Percentiles rank a stretch among this genome's conserved stretches.
Evolutionary conservation across 306 rosid species (phyloP).

Genomic region (Canavalia gladiata): DNA sequence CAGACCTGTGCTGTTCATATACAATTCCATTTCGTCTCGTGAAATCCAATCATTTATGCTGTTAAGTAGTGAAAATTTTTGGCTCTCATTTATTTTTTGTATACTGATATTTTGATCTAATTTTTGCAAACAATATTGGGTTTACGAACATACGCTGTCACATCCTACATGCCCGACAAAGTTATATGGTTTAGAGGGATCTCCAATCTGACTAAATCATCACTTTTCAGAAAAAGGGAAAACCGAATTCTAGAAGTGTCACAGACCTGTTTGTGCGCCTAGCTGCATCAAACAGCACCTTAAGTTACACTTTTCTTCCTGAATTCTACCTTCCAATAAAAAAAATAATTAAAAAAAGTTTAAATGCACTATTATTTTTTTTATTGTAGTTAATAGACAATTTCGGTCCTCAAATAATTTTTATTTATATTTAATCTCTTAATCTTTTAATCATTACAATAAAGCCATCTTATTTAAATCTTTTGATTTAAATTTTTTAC

Average conservation of each 20-base stretch:
- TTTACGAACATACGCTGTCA: neutral
- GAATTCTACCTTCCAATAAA: neutral
- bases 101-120: constrained; percentile 33
- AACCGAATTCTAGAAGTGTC: constrained; percentile 1
- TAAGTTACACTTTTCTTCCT: neutral
- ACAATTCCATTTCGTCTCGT: constrained; percentile 32
- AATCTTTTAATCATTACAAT: neutral
- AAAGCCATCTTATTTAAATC: neutral
- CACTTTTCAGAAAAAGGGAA: neutral
- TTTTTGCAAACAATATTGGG: constrained; percentile 8
- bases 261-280: neutral
- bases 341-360: neutral
- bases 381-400: neutral
- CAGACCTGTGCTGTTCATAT: constrained; percentile 43
- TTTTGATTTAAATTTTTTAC: no score
- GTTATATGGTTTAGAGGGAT: neutral
- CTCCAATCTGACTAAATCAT: neutral
- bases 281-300: neutral
- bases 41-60: constrained; percentile 39
- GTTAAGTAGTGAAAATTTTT: constrained; percentile 38
- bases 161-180: neutral
- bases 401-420: neutral
- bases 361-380: neutral
- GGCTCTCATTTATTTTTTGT: constrained; percentile 35
- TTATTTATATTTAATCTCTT: neutral